Evolutionary conservation across 805 yeast species (phyloP), one percentile per base, ranked within the genome.

Genomic region (Yamadazyma sp.): DNA sequence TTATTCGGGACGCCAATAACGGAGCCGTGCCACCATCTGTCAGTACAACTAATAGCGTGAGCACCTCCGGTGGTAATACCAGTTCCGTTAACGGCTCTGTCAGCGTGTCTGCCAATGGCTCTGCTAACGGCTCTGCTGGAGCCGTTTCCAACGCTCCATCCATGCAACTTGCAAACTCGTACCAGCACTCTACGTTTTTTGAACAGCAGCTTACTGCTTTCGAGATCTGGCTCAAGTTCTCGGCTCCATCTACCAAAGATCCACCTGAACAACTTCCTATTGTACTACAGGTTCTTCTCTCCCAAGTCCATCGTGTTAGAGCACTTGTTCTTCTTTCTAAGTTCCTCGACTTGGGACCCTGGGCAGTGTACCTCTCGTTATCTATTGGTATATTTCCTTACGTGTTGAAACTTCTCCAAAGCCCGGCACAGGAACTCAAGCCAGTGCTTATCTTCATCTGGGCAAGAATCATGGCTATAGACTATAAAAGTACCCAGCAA

Each of bases 391-490:
- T 93, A 20, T 93, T 91, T 60, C 98, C 98, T 0, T 93, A 93
- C 55, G 95, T 93, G 21, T 67, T 91, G 38, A 88, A 90, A 51
- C 71, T 93, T 15, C 64, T 93, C 22, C 98, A 91, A 56, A 82
- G 95, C 42, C 98, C 98, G 0, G 96, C 98, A 0, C 95, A 87
- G 18, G 98, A 93, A 53, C 69, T 93, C 42, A 89, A 89, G 52
- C 98, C 98, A 0, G 95, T 91, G 3, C 64, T 93, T 40, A 93
- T 93, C 1, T 93, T 91, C 53, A 93, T 93, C 38, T 93, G 99
- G 99, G 96, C 98, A 0, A 73, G 98, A 48, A 88, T 93, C 15
- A 88, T 93, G 93, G 90, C 97, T 3, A 95, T 93, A 16, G 98
- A 91, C 60, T 83, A 84, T 57, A 76, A 78, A 47, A 83, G 84